Base-by-base conservation (phyloP, 192 early-diverging fungal species). In the Entophlyctis luteolus region DNA sequence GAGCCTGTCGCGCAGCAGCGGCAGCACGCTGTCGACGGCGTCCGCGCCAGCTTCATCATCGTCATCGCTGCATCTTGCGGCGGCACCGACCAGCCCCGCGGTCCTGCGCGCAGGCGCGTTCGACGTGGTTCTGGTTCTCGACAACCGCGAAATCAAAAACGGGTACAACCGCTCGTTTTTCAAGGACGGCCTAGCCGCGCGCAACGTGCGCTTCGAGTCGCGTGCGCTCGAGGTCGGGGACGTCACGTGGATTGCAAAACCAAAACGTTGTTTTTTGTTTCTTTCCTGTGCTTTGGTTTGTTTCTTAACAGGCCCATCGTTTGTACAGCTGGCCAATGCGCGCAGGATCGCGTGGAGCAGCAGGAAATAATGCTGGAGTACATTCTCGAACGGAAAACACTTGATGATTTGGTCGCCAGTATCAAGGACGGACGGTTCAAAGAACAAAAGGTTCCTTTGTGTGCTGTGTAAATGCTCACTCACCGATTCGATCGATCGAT, bases 341-440 rank as follows among this genome's bases (percentile, higher is more conserved):
- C 18, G 2, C 42, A 32, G 34, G 57, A 32, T 12, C 65, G 72
- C 18, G 75, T 74, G 4, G 57, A 65, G 33, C 67, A 84, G 5
- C 8, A 42, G 39, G 91, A 92, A 37, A 69, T 96, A 18, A 85
- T 94, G 2, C 75, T 97, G 6, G 91, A 94, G 67, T 86, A 85
- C 47, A 74, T 98, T n/a, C 62, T 95, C 1, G 95, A 99, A 74
- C 82, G 96, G 28, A 99, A 99, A 67, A 84, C 90, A n/a, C 84
- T 92, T 79, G 93, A 96, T 55, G 96, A 99, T 72, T 76, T 99
- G 54, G 83, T 91, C 4, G 71, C 82, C 0, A 95, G 92, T 75
- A 96, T 99, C 54, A 90, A 92, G 35, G 96, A 99, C 70, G 92
- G 93, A 1, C 80, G 96, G 18, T 96, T 89, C 73, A 84, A 77